A percentile compares a stretch with the other conserved stretches of the same genome.
Conservation (phyloP, 2,329 filamentous ascomycete genomes). For the Fusarium veterinarium region DNA sequence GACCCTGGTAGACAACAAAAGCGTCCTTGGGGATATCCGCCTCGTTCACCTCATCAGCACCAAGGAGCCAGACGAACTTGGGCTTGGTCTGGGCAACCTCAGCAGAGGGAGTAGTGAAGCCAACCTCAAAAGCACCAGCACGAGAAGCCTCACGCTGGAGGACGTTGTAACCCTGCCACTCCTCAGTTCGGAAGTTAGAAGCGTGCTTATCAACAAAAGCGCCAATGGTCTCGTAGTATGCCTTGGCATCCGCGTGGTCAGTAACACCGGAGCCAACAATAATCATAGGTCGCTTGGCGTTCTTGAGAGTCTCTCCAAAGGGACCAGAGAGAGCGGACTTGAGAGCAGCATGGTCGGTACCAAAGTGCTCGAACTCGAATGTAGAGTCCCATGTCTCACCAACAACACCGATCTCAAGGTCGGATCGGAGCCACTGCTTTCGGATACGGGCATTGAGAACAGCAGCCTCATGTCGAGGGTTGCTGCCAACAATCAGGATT, state of each 20-base stretch:
- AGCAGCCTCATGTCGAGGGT: slow-evolving; percentile 94
- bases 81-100: slow-evolving; percentile 85
- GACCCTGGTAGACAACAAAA: slow-evolving; percentile 97
- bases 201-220: slow-evolving; percentile 94
- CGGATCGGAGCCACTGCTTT: slow-evolving; percentile 97
- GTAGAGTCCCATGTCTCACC: slow-evolving; percentile 93
- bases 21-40: slow-evolving; percentile 93
- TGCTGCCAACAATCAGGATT: slow-evolving; percentile 93
- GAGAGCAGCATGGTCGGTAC: slow-evolving; percentile 79
- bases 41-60: slow-evolving; percentile 89
- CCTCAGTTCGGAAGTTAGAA: slow-evolving; percentile 83
- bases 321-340: slow-evolving; percentile 86
- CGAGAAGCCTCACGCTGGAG: slow-evolving; percentile 94
- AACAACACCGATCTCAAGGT: slow-evolving; percentile 91
- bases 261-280: slow-evolving; percentile 92
- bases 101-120: slow-evolving; percentile 87
- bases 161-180: slow-evolving; percentile 98
- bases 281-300: slow-evolving; percentile 94
- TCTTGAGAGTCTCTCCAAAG: slow-evolving; percentile 92
- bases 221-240: slow-evolving; percentile 92
- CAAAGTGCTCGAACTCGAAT: slow-evolving; percentile 94
- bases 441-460: slow-evolving; percentile 96
- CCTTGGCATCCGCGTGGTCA: slow-evolving; percentile 90
- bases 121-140: slow-evolving; percentile 93
- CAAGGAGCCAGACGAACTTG: slow-evolving; percentile 97